A percentile compares a stretch with the other conserved stretches of the same genome.
phyloP scores from a whole-genome alignment of 495 filamentous ascomycete species.

The Penicillium waksmanii region DNA sequence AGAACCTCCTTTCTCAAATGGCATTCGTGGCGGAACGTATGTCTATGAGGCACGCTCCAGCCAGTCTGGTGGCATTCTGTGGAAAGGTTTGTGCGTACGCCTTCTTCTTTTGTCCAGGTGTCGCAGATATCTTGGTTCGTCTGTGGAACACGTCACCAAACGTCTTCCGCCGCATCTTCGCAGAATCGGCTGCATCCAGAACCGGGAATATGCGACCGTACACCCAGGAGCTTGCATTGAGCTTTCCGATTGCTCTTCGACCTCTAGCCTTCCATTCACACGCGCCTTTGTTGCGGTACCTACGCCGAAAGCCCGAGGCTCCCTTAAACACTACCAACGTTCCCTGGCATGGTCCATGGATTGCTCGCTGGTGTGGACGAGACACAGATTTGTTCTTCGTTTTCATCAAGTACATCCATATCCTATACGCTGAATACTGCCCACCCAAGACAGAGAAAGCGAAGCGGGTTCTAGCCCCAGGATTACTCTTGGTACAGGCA shows the following conservation, averaged over 20 bases:
- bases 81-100: constrained; percentile 94
- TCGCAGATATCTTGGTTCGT: constrained; percentile 83
- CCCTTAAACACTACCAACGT: constrained; percentile 74
- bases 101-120: constrained; percentile 91
- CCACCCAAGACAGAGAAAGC: constrained; percentile 67
- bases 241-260: constrained; percentile 75
- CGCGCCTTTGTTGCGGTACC: constrained; percentile 60
- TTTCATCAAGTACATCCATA: constrained; percentile 89
- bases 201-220: constrained; percentile 39
- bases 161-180: constrained; percentile 68
- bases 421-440: constrained; percentile 80
- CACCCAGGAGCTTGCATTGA: constrained; percentile 60
- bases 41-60: constrained; percentile 86
- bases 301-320: constrained; percentile 68
- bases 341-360: constrained; percentile 85
- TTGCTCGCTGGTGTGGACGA: constrained; percentile 81
- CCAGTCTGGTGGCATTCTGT: constrained; percentile 88
- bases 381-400: constrained; percentile 95
- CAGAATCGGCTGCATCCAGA: constrained; percentile 61
- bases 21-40: constrained; percentile 88
- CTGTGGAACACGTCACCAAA: constrained; percentile 75
- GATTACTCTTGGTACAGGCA: constrained; percentile 80
- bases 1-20: constrained; percentile 88
- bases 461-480: constrained; percentile 69
- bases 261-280: constrained; percentile 73